A percentile compares a stretch with the other conserved stretches of the same genome.
These are phyloP conservation scores for Polyporus arcularius DNA, from an alignment of 768 basidiomycete genomes.

Conservation along the genomic window DNA sequence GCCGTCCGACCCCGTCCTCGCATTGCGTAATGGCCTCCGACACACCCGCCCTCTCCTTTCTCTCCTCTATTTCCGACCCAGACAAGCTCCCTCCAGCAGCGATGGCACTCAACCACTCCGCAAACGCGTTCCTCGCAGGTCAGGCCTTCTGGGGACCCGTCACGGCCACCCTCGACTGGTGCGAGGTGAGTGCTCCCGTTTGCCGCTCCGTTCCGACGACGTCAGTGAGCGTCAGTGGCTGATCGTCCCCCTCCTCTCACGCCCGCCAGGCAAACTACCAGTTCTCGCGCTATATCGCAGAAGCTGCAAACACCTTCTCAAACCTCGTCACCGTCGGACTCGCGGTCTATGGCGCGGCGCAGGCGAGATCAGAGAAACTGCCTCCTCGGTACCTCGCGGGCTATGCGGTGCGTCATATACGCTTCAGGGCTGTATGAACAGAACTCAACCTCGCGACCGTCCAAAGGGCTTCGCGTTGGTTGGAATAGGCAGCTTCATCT, in stretches of 20 bases:
- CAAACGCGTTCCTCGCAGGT: slow-evolving; percentile 9
- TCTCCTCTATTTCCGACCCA: slow-evolving; percentile 2
- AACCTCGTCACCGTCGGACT: slow-evolving; percentile 46
- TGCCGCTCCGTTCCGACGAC: neutral
- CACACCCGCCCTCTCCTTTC: slow-evolving; percentile 11
- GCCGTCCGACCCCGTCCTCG: neutral
- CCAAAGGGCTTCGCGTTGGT: slow-evolving; percentile 64
- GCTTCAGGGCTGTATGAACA: neutral
- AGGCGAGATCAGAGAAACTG: slow-evolving; percentile 31
- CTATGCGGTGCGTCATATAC: slow-evolving; percentile 28
- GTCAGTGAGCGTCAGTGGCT: neutral
- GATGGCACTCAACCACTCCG: slow-evolving; percentile 14
- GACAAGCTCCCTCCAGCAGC: neutral
- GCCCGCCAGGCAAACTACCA: slow-evolving; percentile 66
- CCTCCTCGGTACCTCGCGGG: slow-evolving; percentile 39
- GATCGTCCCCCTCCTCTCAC: neutral
- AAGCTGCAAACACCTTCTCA: slow-evolving; percentile 72
- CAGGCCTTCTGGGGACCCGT: slow-evolving; percentile 55
- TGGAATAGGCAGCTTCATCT: slow-evolving; percentile 76
- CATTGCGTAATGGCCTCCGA: neutral
- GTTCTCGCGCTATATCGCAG: slow-evolving; percentile 76
- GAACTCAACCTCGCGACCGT: neutral
- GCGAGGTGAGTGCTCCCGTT: slow-evolving; percentile 49
- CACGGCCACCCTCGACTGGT: slow-evolving; percentile 75
- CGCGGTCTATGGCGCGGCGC: slow-evolving; percentile 48